phyloP scores from a whole-genome alignment of 768 basidiomycete species.

The Auriscalpium microsporum region DNA sequence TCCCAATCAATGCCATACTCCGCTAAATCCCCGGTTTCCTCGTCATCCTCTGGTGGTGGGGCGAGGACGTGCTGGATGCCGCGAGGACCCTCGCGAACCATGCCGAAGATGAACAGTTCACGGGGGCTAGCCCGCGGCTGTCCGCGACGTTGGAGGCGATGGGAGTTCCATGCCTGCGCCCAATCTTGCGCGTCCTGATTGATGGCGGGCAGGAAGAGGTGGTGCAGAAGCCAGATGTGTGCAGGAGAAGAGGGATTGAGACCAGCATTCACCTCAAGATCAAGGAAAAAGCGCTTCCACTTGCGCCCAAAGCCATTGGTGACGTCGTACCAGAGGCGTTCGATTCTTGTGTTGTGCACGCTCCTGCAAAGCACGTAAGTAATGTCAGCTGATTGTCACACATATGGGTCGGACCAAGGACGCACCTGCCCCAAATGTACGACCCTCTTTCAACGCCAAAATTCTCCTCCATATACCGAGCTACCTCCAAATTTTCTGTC shows the following conservation, averaged over 20 bases:
- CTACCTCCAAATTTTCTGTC: constrained; percentile 20
- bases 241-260: constrained; percentile 13
- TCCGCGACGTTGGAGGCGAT: constrained; percentile 5
- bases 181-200: constrained; percentile 10
- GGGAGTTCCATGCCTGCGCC: constrained; percentile 17
- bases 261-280: constrained; percentile 17
- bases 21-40: no score
- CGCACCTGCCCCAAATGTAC: constrained; percentile 21
- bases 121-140: constrained; percentile 14
- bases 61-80: background rate
- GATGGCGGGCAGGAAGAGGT: constrained; percentile 18
- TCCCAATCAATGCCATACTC: no score
- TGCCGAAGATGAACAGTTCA: constrained; percentile 19
- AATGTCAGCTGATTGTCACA: background rate
- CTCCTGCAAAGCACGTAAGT: constrained; percentile 6
- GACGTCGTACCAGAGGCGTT: constrained; percentile 21
- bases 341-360: constrained; percentile 20
- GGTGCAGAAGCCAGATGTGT: no score
- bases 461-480: constrained; percentile 16
- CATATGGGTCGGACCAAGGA: no score
- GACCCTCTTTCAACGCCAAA: constrained; percentile 16
- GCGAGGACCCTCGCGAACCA: constrained; percentile 3
- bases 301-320: constrained; percentile 17
- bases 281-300: constrained; percentile 15
- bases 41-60: no score